phyloP scores from a whole-genome alignment of 257 asterid species.

The Linaria vulgaris region DNA sequence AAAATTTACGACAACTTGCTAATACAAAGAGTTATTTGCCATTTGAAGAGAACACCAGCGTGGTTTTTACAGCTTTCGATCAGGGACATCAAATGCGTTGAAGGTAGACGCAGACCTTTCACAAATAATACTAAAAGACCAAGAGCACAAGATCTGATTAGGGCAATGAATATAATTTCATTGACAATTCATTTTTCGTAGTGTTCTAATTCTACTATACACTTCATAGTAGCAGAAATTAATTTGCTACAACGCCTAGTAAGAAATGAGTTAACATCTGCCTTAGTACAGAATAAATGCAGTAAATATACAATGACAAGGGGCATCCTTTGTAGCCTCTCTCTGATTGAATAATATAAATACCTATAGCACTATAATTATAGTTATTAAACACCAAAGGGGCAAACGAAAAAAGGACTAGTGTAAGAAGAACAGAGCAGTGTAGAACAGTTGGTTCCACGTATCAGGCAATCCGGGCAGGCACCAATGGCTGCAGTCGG shows the following conservation, averaged over 20 bases:
- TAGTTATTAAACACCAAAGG: neutral
- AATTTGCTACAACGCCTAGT: neutral
- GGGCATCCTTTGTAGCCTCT: constrained; percentile 29
- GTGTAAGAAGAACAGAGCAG: constrained; percentile 57
- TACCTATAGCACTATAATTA: neutral
- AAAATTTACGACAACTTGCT: too few species aligned
- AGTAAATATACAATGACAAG: constrained; percentile 29
- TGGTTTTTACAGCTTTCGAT: too few species aligned
- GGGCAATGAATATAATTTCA: neutral
- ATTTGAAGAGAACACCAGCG: too few species aligned
- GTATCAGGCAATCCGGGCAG: constrained; percentile 97
- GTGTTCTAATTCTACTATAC: neutral
- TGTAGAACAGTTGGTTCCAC: constrained; percentile 86
- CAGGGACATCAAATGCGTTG: too few species aligned
- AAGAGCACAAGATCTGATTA: neutral
- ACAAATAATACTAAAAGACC: too few species aligned
- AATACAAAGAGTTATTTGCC: too few species aligned
- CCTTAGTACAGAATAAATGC: neutral
- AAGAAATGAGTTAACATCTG: neutral
- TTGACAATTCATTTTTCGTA: neutral
- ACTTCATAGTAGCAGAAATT: constrained; percentile 10
- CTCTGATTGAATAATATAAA: neutral
- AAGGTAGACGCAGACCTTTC: too few species aligned
- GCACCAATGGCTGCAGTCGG: constrained; percentile 99
- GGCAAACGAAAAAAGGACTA: constrained; percentile 13